Percentiles rank a stretch among this genome's conserved stretches.
Conservation (phyloP, 2,329 filamentous ascomycete species). For the Diaporthe sp. region DNA sequence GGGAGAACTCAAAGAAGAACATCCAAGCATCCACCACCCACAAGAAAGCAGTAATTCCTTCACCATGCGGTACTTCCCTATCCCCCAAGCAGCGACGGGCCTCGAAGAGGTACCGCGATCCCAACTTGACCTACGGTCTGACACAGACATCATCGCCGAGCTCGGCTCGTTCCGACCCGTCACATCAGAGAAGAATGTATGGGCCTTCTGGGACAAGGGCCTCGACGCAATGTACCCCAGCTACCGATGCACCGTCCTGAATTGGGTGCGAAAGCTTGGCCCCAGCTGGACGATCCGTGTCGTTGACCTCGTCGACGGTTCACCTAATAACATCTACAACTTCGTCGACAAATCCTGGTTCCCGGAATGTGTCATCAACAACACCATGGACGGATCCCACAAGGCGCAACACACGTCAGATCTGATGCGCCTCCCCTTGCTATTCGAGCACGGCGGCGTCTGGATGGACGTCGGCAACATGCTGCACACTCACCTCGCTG, state of each 20-base stretch:
- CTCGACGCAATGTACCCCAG: slow-evolving; percentile 53
- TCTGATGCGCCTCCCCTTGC: slow-evolving; percentile 55
- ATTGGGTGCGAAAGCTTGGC: slow-evolving; percentile 56
- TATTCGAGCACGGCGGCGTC: slow-evolving; percentile 52
- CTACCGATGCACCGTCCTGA: slow-evolving; percentile 54
- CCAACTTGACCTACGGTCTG: slow-evolving; percentile 39
- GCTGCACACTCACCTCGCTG: slow-evolving; percentile 51
- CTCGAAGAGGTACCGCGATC: slow-evolving; percentile 9
- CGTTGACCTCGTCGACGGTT: slow-evolving; percentile 49
- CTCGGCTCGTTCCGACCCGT: slow-evolving; percentile 49
- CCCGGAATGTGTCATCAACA: not conserved
- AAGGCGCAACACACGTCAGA: slow-evolving; percentile 56
- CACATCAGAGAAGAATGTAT: slow-evolving; percentile 59
- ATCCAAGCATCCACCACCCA: not conserved
- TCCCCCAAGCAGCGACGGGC: not conserved
- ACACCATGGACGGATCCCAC: slow-evolving; percentile 7
- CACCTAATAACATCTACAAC: slow-evolving; percentile 49
- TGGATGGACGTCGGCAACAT: slow-evolving; percentile 56
- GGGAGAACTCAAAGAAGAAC: no score
- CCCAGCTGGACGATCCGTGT: slow-evolving; percentile 57
- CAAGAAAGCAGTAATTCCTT: not conserved
- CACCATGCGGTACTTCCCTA: not conserved
- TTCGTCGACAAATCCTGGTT: not conserved
- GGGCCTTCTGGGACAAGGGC: slow-evolving; percentile 60
- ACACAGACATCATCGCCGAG: slow-evolving; percentile 49